Conservation (phyloP, 2,329 filamentous ascomycete species). For the Zelopaecilomyces penicillatus region DNA sequence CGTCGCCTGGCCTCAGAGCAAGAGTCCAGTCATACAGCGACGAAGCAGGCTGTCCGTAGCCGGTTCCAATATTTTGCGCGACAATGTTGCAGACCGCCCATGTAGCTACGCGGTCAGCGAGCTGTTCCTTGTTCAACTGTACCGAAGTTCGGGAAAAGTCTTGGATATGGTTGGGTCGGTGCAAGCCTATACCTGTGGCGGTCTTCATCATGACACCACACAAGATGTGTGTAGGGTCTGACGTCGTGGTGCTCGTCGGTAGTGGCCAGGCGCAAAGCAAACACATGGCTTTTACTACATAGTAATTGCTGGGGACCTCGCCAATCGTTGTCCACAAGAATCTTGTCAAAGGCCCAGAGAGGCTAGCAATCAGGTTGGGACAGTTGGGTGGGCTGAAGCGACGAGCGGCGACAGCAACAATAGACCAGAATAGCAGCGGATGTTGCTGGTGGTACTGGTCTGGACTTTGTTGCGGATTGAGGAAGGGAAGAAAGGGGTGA, state of each 20-base stretch:
- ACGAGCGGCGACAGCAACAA: constrained; percentile 66
- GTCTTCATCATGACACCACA: constrained; percentile 82
- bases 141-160: constrained; percentile 72
- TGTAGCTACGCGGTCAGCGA: constrained; percentile 68
- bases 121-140: constrained; percentile 69
- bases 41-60: constrained; percentile 73
- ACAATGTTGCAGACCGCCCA: constrained; percentile 85
- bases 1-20: constrained; percentile 50
- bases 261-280: constrained; percentile 75
- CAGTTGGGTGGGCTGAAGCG: constrained; percentile 52
- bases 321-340: constrained; percentile 71
- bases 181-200: constrained; percentile 73
- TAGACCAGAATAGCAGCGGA: constrained; percentile 77
- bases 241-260: constrained; percentile 71
- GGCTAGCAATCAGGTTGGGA: constrained; percentile 54
- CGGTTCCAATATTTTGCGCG: constrained; percentile 72
- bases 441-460: constrained; percentile 72
- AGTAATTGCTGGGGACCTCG: constrained; percentile 69
- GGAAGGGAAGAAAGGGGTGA: constrained; percentile 69
- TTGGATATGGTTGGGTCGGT: constrained; percentile 72
- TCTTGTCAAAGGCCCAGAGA: constrained; percentile 60
- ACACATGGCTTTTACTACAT: constrained; percentile 73
- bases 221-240: constrained; percentile 73
- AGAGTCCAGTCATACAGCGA: constrained; percentile 70
- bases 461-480: constrained; percentile 57